These are phyloP conservation scores for Suillus subalutaceus DNA, from an alignment of 768 basidiomycete genomes.

Conservation along the genomic window DNA sequence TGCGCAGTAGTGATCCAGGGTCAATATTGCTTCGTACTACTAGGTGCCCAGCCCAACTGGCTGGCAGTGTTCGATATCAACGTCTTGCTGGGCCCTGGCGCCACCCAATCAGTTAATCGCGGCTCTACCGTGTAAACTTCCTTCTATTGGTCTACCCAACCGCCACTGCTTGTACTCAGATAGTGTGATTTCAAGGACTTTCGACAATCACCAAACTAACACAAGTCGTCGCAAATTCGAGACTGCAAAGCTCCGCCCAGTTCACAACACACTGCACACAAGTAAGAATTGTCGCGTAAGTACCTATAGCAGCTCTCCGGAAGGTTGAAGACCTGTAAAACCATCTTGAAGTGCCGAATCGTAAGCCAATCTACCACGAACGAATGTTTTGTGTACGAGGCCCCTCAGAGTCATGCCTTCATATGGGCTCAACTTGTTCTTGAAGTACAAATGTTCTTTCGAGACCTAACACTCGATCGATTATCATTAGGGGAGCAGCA, in stretches of 20 bases:
- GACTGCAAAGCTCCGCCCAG: neutral
- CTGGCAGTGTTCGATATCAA: neutral
- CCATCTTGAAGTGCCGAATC: constrained; percentile 36
- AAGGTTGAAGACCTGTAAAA: constrained; percentile 36
- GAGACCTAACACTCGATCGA: constrained; percentile 57
- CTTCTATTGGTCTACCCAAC: neutral
- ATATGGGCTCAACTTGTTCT: constrained; percentile 93
- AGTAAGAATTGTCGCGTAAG: neutral
- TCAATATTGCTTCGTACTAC: neutral
- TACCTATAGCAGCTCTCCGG: constrained; percentile 42
- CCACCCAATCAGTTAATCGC: neutral
- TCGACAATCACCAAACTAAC: neutral
- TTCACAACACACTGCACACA: neutral
- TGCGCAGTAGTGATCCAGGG: neutral
- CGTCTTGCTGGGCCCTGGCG: neutral
- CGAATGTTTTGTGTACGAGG: constrained; percentile 70
- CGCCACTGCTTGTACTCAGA: neutral
- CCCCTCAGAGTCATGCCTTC: constrained; percentile 74
- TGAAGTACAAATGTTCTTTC: constrained; percentile 76
- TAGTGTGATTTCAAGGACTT: neutral
- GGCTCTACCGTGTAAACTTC: neutral
- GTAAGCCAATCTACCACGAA: constrained; percentile 76
- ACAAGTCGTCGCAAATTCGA: neutral
- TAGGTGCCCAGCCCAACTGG: neutral
- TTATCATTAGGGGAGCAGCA: neutral